A percentile compares a stretch with the other conserved stretches of the same genome.
Evolutionary conservation across 495 filamentous ascomycete genomes (phyloP).

Genomic region (Xylaria palmicola): DNA sequence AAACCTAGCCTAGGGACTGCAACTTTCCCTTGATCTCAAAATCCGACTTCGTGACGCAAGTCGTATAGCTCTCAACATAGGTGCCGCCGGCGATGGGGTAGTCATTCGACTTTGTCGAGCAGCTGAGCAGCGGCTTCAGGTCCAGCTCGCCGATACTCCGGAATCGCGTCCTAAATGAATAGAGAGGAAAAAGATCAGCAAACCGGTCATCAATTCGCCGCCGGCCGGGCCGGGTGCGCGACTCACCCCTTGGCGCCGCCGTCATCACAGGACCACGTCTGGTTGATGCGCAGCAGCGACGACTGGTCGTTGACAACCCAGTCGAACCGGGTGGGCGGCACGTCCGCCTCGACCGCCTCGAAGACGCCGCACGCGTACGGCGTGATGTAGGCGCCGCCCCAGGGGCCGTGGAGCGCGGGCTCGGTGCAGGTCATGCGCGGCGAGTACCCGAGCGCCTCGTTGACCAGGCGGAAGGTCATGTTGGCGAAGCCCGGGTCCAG

Average conservation of each 20-base stretch:
- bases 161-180: neutral
- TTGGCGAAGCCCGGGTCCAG: neutral
- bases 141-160: slow-evolving; percentile 7
- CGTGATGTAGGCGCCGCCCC: neutral
- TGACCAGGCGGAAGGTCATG: neutral
- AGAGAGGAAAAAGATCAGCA: neutral
- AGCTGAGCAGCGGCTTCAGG: neutral
- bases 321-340: slow-evolving; percentile 5
- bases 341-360: slow-evolving; percentile 1
- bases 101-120: neutral
- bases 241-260: neutral
- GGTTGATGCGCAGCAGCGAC: neutral
- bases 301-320: neutral
- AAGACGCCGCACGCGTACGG: slow-evolving; percentile 3
- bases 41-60: neutral
- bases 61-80: neutral
- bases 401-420: slow-evolving; percentile 1
- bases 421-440: slow-evolving; percentile 2
- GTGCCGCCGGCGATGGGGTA: neutral
- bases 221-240: too few relatives aligned
- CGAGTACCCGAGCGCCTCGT: slow-evolving; percentile 4
- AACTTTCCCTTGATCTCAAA: slow-evolving; percentile 3
- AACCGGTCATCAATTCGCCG: too few relatives aligned
- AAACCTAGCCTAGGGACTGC: neutral
- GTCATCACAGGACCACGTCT: slow-evolving; percentile 8